Conservation (phyloP, 148 eudicot species). For the Fallopia convolvulus region DNA sequence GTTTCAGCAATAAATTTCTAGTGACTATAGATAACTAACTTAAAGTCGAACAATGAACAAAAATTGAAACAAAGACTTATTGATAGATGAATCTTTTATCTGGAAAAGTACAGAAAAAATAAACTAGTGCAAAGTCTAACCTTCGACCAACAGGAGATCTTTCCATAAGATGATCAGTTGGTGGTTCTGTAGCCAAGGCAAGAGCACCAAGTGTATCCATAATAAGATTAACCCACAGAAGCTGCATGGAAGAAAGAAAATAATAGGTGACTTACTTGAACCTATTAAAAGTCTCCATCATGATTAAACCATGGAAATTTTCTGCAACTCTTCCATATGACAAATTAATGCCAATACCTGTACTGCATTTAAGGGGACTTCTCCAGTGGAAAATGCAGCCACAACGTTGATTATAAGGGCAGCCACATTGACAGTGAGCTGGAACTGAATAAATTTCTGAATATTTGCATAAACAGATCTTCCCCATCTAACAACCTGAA, state of each 20-base stretch:
- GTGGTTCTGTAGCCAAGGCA: conserved; percentile 98
- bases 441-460: conserved; percentile 93
- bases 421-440: conserved; percentile 93
- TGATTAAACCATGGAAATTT: background rate
- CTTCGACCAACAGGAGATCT: conserved; percentile 90
- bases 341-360: conserved; percentile 38
- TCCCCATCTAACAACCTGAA: conserved; percentile 96
- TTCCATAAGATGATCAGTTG: conserved; percentile 87
- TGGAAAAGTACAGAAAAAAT: background rate
- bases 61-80: background rate
- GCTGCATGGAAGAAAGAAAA: conserved; percentile 35
- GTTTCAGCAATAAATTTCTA: background rate
- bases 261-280: background rate
- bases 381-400: conserved; percentile 76
- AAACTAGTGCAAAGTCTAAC: conserved; percentile 27
- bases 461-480: conserved; percentile 93
- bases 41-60: background rate
- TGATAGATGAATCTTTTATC: background rate
- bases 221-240: conserved; percentile 94
- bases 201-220: conserved; percentile 98
- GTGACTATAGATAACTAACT: background rate
- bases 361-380: conserved; percentile 87
- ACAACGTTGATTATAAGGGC: conserved; percentile 90
- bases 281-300: background rate
- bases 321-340: background rate